Conservation (phyloP, 176 grass and related monocot species). For the Musa itinerans region DNA sequence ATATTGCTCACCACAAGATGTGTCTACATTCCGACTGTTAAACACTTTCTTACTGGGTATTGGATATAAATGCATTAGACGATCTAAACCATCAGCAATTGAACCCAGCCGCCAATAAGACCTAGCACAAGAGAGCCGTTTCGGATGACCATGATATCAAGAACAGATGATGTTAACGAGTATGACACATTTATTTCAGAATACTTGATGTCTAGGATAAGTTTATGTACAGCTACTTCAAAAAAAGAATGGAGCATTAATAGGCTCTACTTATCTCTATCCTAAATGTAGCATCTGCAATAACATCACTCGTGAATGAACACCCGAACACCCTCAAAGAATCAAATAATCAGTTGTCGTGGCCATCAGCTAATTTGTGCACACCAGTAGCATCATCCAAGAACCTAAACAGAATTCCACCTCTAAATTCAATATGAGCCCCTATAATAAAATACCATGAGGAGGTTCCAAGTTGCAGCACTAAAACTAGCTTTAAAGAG, state of each 20-base stretch:
- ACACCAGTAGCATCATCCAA: background rate
- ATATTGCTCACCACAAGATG: background rate
- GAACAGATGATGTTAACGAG: background rate
- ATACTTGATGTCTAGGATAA: background rate
- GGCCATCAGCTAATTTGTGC: background rate
- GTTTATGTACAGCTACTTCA: background rate
- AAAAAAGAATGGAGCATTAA: background rate
- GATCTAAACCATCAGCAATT: background rate
- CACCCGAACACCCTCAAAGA: background rate
- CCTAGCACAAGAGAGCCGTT: background rate
- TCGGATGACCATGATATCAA: background rate
- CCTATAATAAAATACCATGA: background rate
- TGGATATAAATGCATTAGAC: background rate
- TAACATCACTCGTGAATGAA: background rate
- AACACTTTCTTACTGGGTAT: background rate
- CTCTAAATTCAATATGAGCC: background rate
- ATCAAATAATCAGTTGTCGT: background rate
- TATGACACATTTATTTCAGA: background rate
- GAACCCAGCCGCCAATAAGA: too few species aligned
- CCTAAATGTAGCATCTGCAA: background rate
- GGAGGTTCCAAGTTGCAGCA: background rate
- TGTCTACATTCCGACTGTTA: background rate
- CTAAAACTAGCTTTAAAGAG: too few species aligned
- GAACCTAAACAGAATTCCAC: too few species aligned
- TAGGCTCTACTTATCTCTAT: background rate